phyloP scores from a whole-genome alignment of 2,329 filamentous ascomycete genomes.

The Arthrobotrys musiformis region DNA sequence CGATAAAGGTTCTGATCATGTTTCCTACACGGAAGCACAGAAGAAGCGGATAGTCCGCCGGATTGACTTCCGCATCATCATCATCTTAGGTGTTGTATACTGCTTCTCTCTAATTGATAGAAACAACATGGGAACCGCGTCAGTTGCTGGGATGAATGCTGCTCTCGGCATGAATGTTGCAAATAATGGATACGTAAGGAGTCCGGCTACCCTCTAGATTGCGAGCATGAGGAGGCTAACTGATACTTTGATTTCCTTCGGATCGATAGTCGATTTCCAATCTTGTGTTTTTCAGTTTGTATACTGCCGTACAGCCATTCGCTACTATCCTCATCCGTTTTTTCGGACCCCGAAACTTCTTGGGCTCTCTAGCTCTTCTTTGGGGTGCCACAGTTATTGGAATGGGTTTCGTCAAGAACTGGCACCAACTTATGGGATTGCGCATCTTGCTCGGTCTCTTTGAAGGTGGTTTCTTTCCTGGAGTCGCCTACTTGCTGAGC shows the following conservation, averaged over 20 bases:
- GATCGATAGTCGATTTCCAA: constrained; percentile 24
- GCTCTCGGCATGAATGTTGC: constrained; percentile 30
- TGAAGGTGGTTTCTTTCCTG: constrained; percentile 75
- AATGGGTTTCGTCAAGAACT: constrained; percentile 72
- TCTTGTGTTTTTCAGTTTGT: constrained; percentile 61
- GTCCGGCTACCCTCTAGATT: not conserved
- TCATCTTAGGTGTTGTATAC: constrained; percentile 75
- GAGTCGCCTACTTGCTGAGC: constrained; percentile 75
- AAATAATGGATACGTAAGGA: constrained; percentile 43
- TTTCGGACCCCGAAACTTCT: constrained; percentile 71
- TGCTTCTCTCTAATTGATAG: constrained; percentile 81
- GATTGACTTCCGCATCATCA: constrained; percentile 74
- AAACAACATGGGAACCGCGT: constrained; percentile 77
- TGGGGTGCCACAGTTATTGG: constrained; percentile 73
- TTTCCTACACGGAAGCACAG: constrained; percentile 64
- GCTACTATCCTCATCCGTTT: constrained; percentile 75
- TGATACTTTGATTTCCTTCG: not conserved
- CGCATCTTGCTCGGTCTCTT: constrained; percentile 72
- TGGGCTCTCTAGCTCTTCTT: constrained; percentile 67
- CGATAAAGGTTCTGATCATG: constrained; percentile 28
- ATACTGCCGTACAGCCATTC: constrained; percentile 76
- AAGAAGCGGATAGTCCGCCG: constrained; percentile 75
- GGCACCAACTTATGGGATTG: constrained; percentile 68
- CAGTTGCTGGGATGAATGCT: constrained; percentile 71
- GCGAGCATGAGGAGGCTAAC: not conserved